Conservation (phyloP, 2,329 filamentous ascomycete genomes). For the Sclerotinia nivalis region DNA sequence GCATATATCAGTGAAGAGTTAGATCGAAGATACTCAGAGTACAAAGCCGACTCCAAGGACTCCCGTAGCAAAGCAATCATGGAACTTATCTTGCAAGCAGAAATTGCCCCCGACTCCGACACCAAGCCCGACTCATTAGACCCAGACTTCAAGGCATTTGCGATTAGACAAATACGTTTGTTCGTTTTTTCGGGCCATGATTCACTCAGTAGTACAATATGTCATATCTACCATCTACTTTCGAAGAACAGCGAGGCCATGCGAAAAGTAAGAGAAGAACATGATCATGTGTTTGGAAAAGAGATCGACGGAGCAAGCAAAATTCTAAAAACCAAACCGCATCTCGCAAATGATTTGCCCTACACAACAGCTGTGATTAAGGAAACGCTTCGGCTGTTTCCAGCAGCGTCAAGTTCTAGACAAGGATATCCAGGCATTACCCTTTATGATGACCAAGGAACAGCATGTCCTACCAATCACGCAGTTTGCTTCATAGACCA, state of each 20-base stretch:
- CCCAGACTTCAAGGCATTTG: neutral
- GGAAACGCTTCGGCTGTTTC: constrained; percentile 21
- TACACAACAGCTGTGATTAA: constrained; percentile 33
- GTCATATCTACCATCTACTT: constrained; percentile 29
- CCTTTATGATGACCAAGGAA: constrained; percentile 5
- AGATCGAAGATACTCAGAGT: constrained; percentile 29
- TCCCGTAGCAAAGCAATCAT: constrained; percentile 20
- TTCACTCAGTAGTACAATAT: constrained; percentile 28
- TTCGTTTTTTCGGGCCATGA: constrained; percentile 37
- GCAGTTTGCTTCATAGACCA: neutral
- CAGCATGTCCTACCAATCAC: constrained; percentile 1
- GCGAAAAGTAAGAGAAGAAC: constrained; percentile 28
- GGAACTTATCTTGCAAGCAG: constrained; percentile 13
- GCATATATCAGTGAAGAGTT: constrained; percentile 31
- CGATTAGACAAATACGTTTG: constrained; percentile 5
- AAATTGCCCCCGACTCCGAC: neutral
- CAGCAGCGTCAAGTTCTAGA: neutral
- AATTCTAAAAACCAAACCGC: constrained; percentile 23
- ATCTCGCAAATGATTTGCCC: constrained; percentile 28
- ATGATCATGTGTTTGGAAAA: constrained; percentile 30
- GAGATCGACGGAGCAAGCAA: constrained; percentile 19
- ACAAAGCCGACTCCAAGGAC: neutral
- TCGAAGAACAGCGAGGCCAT: constrained; percentile 26
- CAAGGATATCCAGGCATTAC: neutral
- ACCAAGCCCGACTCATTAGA: neutral